Conservation (phyloP, 345 rosid species). For the Camelina neglecta region DNA sequence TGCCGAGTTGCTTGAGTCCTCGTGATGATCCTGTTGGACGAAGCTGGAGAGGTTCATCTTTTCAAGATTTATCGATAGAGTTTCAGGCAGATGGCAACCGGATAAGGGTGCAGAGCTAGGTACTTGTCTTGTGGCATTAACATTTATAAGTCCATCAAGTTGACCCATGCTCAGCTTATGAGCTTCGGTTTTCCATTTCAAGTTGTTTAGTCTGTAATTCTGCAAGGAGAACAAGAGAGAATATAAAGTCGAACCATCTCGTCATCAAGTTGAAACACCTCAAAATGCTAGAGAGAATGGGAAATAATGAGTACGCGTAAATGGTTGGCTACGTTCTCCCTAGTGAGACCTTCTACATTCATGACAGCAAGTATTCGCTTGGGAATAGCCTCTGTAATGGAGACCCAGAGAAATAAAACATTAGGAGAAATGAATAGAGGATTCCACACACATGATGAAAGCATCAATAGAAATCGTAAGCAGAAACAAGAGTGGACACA, state of each 20-base stretch:
- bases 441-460: neutral
- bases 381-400: slow-evolving; percentile 78
- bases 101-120: slow-evolving; percentile 39
- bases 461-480: neutral
- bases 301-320: slow-evolving; percentile 48
- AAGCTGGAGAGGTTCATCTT: slow-evolving; percentile 48
- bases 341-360: slow-evolving; percentile 85
- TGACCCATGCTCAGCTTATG: no score
- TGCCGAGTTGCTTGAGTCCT: slow-evolving; percentile 45
- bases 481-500: neutral
- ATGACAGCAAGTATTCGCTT: slow-evolving; percentile 79
- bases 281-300: neutral
- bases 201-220: no score
- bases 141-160: no score
- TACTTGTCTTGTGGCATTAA: no score
- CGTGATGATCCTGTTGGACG: slow-evolving; percentile 46
- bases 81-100: slow-evolving; percentile 54
- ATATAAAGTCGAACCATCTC: neutral
- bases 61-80: slow-evolving; percentile 44
- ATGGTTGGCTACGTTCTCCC: slow-evolving; percentile 94
- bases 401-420: slow-evolving; percentile 7
- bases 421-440: slow-evolving; percentile 12
- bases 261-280: neutral
- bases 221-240: no score
- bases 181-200: no score